phyloP scores from a whole-genome alignment of 352 stramenopile genomes.

The Pythium phragmitis region DNA sequence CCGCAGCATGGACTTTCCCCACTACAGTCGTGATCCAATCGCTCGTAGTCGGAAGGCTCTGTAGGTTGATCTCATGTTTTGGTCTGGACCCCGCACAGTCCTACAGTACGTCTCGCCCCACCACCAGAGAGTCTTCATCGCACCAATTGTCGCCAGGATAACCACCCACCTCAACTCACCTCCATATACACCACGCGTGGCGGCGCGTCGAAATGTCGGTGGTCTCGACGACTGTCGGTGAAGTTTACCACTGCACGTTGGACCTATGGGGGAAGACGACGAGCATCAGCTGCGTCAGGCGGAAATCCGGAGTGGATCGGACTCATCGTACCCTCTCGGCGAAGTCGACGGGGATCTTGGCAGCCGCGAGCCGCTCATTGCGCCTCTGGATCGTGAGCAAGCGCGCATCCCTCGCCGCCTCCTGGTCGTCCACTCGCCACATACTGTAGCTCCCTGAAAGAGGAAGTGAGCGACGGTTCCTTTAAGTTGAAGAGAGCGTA shows the following conservation, averaged over 20 bases:
- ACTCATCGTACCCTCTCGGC: constrained; percentile 21
- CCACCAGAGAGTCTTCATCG: not conserved
- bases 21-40: constrained; percentile 25
- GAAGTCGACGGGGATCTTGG: constrained; percentile 20
- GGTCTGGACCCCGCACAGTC: not conserved
- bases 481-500: constrained; percentile 17
- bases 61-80: constrained; percentile 12
- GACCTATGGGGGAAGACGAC: constrained; percentile 4
- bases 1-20: constrained; percentile 1
- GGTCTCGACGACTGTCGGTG: constrained; percentile 6
- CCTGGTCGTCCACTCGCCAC: constrained; percentile 27
- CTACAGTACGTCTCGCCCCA: constrained; percentile 1
- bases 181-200: constrained; percentile 26
- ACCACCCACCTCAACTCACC: not conserved
- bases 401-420: constrained; percentile 16
- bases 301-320: not conserved
- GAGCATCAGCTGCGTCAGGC: not conserved
- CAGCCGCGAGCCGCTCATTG: constrained; percentile 18
- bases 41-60: constrained; percentile 9
- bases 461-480: not conserved
- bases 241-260: constrained; percentile 2
- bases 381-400: constrained; percentile 6
- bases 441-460: not conserved
- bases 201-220: constrained; percentile 2
- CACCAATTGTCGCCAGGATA: not conserved